Evolutionary conservation across 1,284 basidiomycete genomes (phyloP), one percentile per base, ranked within the genome.

Genomic region (Cutaneotrichosporon daszewskae): DNA sequence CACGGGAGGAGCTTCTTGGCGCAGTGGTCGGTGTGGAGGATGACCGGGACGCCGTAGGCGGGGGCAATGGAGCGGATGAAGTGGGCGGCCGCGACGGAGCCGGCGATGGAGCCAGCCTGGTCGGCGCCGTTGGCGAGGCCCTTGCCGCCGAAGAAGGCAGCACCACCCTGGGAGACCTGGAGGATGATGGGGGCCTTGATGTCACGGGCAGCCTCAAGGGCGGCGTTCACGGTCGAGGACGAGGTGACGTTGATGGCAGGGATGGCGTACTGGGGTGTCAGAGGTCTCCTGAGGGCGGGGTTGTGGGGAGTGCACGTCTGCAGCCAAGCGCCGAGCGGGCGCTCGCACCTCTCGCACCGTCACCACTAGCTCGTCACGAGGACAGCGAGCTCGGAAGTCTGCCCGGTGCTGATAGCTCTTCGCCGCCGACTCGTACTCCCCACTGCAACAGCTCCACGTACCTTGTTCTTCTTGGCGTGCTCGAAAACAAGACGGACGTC

Each of bases 11-110:
- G 88, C 76, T 98, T 98, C 71, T 95, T 79, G 37, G 95, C 95
- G 69, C 95, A 99, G 77, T 99, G 95, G 75, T 99, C 95, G 54
- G 89, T 89, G 83, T 99, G 95, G 68, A 99, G 78, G 55, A 99
- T 81, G 63, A 99, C 95, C 60, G 95, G 95, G 53, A 94, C 79
- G 74, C 90, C 89, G 70, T 92, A 95, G 8, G 77, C 77, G 66
- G 88, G 89, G 40, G 94, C 83, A 54, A 97, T 82, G 44, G 83
- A 77, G 53, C 94, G 85, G 71, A 97, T 78, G 72, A 95, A 94
- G 75, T 86, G 82, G 27, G 95, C 95, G 49, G 90, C 92, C 43
- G 92, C 89, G 62, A 86, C 74, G 55, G 95, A 87, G 70, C 95
- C 95, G 32, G 80, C 74, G 64, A 95, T 86, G 43, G 94, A 97